These are phyloP conservation scores for Nicotiana noctiflora DNA, from an alignment of 257 asterid genomes.

Conservation along the genomic window DNA sequence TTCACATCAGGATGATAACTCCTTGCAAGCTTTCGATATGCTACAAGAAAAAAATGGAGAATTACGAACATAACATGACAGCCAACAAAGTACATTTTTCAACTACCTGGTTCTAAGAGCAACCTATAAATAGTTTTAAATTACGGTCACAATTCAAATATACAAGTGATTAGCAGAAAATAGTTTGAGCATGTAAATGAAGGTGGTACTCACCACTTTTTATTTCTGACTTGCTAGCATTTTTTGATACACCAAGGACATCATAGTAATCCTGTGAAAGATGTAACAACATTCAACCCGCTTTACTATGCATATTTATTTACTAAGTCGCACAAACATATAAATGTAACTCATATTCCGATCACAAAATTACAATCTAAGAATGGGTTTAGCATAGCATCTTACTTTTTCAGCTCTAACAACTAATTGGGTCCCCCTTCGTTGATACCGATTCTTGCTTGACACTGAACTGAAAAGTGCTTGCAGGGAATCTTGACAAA, in stretches of 20 bases:
- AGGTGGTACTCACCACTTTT: slow-evolving; percentile 64
- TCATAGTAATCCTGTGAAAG: slow-evolving; percentile 72
- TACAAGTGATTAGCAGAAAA: not conserved
- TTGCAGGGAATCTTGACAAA: slow-evolving; percentile 49
- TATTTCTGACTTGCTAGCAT: slow-evolving; percentile 81
- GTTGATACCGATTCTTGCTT: slow-evolving; percentile 30
- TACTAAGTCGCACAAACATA: not conserved
- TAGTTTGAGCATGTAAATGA: not conserved
- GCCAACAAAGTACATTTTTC: not conserved
- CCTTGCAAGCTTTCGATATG: slow-evolving; percentile 95
- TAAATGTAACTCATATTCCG: not conserved
- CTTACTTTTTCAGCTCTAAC: slow-evolving; percentile 90
- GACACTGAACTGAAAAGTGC: slow-evolving; percentile 46
- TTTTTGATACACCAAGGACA: slow-evolving; percentile 86
- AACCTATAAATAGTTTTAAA: not conserved
- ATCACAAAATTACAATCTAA: not conserved
- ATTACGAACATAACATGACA: not conserved
- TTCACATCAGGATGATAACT: slow-evolving; percentile 94
- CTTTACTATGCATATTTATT: not conserved
- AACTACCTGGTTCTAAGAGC: not conserved
- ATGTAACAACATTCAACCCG: not conserved
- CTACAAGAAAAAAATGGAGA: slow-evolving; percentile 30
- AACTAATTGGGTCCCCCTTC: slow-evolving; percentile 53
- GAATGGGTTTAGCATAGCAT: not conserved
- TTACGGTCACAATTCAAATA: not conserved